A percentile compares a stretch with the other conserved stretches of the same genome.
Conservation (phyloP, 2,329 filamentous ascomycete species). For the Diaporthe sp. region DNA sequence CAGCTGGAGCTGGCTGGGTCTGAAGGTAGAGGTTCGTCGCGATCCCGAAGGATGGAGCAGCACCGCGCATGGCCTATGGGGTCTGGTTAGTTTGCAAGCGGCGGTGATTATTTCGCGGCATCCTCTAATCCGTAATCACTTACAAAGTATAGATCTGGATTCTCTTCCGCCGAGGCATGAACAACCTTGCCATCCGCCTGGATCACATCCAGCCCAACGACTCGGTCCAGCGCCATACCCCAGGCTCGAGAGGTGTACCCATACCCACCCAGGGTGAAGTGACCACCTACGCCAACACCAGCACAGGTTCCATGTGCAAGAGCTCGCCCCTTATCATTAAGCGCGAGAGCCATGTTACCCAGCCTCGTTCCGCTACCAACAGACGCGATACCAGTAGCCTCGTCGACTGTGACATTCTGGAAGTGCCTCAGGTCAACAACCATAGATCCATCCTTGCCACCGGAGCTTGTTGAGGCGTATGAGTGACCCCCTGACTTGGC, state of each 20-base stretch:
- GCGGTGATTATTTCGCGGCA: no score
- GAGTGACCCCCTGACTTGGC: conserved; percentile 73
- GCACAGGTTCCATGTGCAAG: conserved; percentile 70
- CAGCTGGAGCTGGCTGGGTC: background rate
- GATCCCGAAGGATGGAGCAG: background rate
- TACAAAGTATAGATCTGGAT: conserved; percentile 65
- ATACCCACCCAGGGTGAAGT: conserved; percentile 67
- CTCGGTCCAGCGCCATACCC: conserved; percentile 65
- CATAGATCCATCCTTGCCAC: conserved; percentile 52
- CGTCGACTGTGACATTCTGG: conserved; percentile 64
- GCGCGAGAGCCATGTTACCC: conserved; percentile 58
- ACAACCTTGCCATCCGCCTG: conserved; percentile 62
- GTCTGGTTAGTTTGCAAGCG: background rate
- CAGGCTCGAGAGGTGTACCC: conserved; percentile 68
- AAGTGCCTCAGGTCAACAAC: conserved; percentile 65
- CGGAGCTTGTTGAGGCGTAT: conserved; percentile 52
- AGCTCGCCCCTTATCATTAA: conserved; percentile 61
- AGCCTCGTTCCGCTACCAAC: conserved; percentile 64
- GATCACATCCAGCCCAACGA: conserved; percentile 65
- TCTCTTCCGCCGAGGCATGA: conserved; percentile 56
- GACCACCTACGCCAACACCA: conserved; percentile 66
- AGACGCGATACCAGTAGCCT: conserved; percentile 60
- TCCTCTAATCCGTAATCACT: conserved; percentile 37
- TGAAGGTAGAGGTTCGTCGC: background rate
- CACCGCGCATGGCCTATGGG: conserved; percentile 2